Conservation (phyloP, 148 eudicot genomes). For the Arbutus unedo region DNA sequence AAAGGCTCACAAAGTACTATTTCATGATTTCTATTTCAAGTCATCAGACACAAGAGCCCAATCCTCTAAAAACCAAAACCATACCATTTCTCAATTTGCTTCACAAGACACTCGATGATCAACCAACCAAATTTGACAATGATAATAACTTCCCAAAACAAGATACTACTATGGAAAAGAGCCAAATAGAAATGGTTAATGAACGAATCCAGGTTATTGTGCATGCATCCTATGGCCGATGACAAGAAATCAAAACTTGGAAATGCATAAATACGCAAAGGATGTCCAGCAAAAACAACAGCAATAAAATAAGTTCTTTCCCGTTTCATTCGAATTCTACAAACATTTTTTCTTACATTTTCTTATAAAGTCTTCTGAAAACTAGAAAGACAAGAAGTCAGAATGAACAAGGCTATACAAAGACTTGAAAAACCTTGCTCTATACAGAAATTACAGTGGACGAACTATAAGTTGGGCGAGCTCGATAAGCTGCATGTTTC, state of each 20-base stretch:
- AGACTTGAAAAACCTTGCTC: conserved; percentile 41
- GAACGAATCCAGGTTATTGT: background rate
- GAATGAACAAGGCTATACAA: conserved; percentile 38
- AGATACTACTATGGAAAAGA: background rate
- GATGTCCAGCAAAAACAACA: background rate
- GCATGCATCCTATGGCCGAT: background rate
- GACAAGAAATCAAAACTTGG: background rate
- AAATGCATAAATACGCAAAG: background rate
- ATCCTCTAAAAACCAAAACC: too few relatives aligned
- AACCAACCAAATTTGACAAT: background rate
- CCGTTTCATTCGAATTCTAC: conserved; percentile 22
- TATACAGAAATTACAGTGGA: conserved; percentile 35
- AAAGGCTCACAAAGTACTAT: too few relatives aligned
- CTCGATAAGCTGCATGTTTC: background rate
- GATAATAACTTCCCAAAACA: background rate
- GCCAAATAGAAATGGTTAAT: background rate
- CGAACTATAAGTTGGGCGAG: background rate
- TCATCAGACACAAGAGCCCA: too few relatives aligned
- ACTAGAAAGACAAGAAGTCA: background rate
- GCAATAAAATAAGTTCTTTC: conserved; percentile 1
- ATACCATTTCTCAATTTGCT: background rate
- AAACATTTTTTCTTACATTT: conserved; percentile 10
- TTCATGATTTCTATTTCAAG: too few relatives aligned
- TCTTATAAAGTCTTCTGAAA: background rate
- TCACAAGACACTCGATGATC: background rate